These are phyloP conservation scores for Adansonia gregorii DNA, from an alignment of 441 rosid genomes.

Conservation along the genomic window DNA sequence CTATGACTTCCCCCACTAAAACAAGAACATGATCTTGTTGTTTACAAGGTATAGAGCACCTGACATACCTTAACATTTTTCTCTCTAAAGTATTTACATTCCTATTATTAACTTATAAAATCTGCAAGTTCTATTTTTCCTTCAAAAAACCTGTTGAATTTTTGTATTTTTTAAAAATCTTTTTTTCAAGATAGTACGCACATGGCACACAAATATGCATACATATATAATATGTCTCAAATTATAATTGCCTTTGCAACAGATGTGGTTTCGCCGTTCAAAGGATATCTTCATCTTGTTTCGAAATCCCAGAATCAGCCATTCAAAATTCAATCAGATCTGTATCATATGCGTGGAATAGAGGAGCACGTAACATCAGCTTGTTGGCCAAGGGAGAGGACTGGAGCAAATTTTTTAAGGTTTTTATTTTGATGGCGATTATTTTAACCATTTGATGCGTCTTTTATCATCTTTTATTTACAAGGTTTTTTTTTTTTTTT, in stretches of 20 bases:
- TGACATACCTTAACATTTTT: background rate
- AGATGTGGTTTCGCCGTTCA: constrained; percentile 58
- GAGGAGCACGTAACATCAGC: constrained; percentile 39
- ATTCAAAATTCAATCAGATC: constrained; percentile 52
- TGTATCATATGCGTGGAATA: constrained; percentile 61
- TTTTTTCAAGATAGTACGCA: background rate
- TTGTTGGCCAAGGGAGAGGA: constrained; percentile 63
- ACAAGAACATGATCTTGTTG: background rate
- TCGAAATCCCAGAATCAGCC: constrained; percentile 55
- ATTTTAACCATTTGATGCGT: constrained; percentile 14
- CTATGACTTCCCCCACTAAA: background rate
- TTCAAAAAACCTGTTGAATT: background rate
- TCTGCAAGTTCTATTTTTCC: background rate
- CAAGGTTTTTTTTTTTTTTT: background rate
- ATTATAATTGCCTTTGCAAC: constrained; percentile 31
- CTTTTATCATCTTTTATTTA: constrained; percentile 4
- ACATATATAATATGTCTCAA: background rate
- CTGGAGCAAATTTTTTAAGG: constrained; percentile 73
- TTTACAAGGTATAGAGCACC: background rate
- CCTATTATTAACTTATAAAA: background rate
- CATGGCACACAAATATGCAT: background rate
- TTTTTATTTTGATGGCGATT: constrained; percentile 33
- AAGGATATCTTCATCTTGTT: constrained; percentile 55
- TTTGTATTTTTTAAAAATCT: background rate
- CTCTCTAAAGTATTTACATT: constrained; percentile 10